Percentiles rank a stretch among this genome's conserved stretches.
Conservation (phyloP, 2,329 filamentous ascomycete species). For the Uncinocarpus reesii region DNA sequence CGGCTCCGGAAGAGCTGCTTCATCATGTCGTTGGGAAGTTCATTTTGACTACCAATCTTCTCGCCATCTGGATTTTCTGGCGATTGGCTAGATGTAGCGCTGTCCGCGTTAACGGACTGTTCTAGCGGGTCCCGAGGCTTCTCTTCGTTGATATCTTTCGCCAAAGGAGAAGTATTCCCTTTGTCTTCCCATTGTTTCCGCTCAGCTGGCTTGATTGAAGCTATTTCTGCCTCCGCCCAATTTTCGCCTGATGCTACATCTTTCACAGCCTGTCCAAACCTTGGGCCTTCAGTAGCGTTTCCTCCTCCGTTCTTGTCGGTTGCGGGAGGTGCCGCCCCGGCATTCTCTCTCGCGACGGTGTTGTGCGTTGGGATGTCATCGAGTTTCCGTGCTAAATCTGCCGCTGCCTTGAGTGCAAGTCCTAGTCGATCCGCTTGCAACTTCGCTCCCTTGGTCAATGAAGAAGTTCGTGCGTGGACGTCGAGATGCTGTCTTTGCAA, state of each 20-base stretch:
- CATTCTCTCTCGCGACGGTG: neutral
- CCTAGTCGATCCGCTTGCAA: conserved; percentile 52
- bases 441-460: conserved; percentile 52
- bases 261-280: too few relatives aligned
- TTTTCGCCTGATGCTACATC: neutral
- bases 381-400: conserved; percentile 48
- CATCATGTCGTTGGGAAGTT: conserved; percentile 49
- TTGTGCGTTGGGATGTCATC: conserved; percentile 33
- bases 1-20: conserved; percentile 53
- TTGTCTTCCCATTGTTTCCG: neutral
- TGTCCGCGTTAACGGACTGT: too few relatives aligned
- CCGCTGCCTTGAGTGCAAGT: conserved; percentile 51
- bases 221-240: neutral
- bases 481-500: conserved; percentile 53
- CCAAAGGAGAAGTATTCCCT: neutral
- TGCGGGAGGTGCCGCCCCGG: neutral
- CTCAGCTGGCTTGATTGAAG: neutral
- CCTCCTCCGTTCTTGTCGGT: neutral
- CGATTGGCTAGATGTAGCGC: neutral
- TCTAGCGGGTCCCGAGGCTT: neutral
- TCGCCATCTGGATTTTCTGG: neutral
- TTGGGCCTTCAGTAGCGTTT: neutral
- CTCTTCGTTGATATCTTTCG: neutral
- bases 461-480: conserved; percentile 54
- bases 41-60: conserved; percentile 30